Evolutionary conservation across 495 filamentous ascomycete genomes (phyloP).

Genomic region (Xylaria venustula): DNA sequence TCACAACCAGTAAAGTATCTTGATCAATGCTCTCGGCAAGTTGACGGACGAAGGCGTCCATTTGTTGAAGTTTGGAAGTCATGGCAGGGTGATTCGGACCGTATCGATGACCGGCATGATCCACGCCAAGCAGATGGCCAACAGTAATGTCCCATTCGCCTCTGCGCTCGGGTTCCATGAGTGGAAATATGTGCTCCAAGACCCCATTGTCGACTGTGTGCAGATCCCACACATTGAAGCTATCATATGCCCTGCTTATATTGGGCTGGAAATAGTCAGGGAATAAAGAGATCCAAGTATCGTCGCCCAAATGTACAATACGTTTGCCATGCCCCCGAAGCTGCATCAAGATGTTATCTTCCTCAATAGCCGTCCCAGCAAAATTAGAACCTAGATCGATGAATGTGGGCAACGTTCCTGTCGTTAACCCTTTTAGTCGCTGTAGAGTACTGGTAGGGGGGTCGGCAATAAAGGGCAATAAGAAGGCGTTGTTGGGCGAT

Average conservation of each 20-base stretch:
- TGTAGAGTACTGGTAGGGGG: constrained; percentile 93
- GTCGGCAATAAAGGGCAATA: constrained; percentile 95
- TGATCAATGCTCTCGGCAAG: constrained; percentile 76
- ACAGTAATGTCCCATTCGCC: constrained; percentile 87
- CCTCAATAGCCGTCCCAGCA: constrained; percentile 93
- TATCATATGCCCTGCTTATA: constrained; percentile 85
- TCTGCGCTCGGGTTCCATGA: constrained; percentile 62
- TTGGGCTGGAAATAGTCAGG: constrained; percentile 86
- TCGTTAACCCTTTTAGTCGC: constrained; percentile 89
- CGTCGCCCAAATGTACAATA: constrained; percentile 90
- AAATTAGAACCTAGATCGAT: constrained; percentile 93
- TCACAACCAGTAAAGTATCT: constrained; percentile 83
- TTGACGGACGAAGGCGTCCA: constrained; percentile 75
- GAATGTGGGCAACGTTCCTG: constrained; percentile 92
- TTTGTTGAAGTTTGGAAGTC: constrained; percentile 85
- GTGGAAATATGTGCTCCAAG: constrained; percentile 84
- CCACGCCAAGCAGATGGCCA: constrained; percentile 91
- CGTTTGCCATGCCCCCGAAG: constrained; percentile 75
- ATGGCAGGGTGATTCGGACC: constrained; percentile 92
- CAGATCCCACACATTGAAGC: constrained; percentile 97
- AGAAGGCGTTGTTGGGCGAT: constrained; percentile 75
- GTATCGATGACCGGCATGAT: constrained; percentile 96
- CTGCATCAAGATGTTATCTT: constrained; percentile 91
- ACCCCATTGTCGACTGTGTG: constrained; percentile 97
- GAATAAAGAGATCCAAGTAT: constrained; percentile 93